Conservation (phyloP, 2,329 filamentous ascomycete genomes). For the Ilyonectria destructans region DNA sequence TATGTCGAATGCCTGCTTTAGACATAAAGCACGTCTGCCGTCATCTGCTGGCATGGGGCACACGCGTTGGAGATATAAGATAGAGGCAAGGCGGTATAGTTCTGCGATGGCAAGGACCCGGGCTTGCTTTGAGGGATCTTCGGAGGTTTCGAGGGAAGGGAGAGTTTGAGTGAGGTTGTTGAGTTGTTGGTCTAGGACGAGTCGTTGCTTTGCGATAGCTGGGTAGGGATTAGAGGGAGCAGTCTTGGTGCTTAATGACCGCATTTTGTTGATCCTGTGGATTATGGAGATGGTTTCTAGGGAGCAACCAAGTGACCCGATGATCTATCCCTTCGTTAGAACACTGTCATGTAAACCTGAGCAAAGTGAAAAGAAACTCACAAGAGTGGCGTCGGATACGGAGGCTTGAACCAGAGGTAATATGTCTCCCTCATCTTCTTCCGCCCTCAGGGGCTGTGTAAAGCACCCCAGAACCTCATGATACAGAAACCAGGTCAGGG, state of each 20-base stretch:
- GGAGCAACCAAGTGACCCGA: slow-evolving; percentile 65
- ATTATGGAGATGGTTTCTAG: slow-evolving; percentile 63
- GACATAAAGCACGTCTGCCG: slow-evolving; percentile 37
- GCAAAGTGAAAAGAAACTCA: not conserved
- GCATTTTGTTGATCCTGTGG: slow-evolving; percentile 59
- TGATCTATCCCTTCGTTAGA: slow-evolving; percentile 54
- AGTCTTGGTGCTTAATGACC: slow-evolving; percentile 16
- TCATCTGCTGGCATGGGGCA: slow-evolving; percentile 38
- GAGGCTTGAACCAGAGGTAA: slow-evolving; percentile 25
- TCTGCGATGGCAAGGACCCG: slow-evolving; percentile 63
- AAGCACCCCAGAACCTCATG: slow-evolving; percentile 64
- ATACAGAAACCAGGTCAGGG: slow-evolving; percentile 65
- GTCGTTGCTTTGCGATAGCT: slow-evolving; percentile 4
- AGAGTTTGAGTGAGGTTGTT: slow-evolving; percentile 13
- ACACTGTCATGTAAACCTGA: not conserved
- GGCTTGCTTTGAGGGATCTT: slow-evolving; percentile 46
- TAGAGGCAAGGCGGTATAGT: slow-evolving; percentile 66
- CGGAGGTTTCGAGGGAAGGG: not conserved
- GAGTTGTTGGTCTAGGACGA: slow-evolving; percentile 14
- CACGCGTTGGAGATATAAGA: slow-evolving; percentile 61
- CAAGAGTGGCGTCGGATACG: slow-evolving; percentile 25
- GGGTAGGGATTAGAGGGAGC: not conserved
- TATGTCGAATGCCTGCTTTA: slow-evolving; percentile 56
- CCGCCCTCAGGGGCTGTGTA: slow-evolving; percentile 52
- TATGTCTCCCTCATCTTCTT: slow-evolving; percentile 23